phyloP scores from a whole-genome alignment of 305 asterid genomes.

The Fraxinus floribunda region DNA sequence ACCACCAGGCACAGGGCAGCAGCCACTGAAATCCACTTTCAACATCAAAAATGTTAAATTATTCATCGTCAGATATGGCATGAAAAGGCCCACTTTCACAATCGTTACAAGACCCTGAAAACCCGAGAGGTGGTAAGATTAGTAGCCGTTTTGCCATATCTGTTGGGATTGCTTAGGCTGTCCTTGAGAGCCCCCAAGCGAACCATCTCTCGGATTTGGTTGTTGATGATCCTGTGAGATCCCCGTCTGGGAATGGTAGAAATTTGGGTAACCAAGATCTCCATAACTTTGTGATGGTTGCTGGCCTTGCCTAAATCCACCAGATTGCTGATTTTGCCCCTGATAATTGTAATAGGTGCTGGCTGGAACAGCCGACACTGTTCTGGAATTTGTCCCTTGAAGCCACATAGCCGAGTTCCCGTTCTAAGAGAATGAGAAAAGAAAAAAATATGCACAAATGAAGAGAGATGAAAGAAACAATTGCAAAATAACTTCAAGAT shows the following conservation, averaged over 20 bases:
- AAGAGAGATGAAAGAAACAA: background rate
- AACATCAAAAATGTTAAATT: slow-evolving; percentile 27
- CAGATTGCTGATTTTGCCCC: slow-evolving; percentile 64
- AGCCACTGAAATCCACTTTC: slow-evolving; percentile 44
- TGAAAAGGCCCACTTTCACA: slow-evolving; percentile 43
- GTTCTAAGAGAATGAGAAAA: slow-evolving; percentile 41
- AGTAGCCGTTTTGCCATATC: slow-evolving; percentile 85
- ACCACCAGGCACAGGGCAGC: slow-evolving; percentile 60
- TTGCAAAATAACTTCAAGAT: background rate
- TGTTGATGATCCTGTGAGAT: slow-evolving; percentile 60
- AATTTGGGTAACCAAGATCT: slow-evolving; percentile 64
- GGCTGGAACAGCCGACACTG: slow-evolving; percentile 63
- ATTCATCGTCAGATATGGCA: slow-evolving; percentile 28
- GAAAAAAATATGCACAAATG: background rate
- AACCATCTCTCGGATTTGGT: slow-evolving; percentile 64
- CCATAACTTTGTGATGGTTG: slow-evolving; percentile 77
- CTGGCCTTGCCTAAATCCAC: slow-evolving; percentile 73
- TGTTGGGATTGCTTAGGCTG: slow-evolving; percentile 84
- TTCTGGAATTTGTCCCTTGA: slow-evolving; percentile 73
- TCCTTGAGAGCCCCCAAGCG: slow-evolving; percentile 60
- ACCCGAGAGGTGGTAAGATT: slow-evolving; percentile 39
- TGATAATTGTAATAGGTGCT: slow-evolving; percentile 53
- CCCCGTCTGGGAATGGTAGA: slow-evolving; percentile 77
- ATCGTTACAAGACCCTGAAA: slow-evolving; percentile 52
- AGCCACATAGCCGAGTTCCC: slow-evolving; percentile 75